Conservation (phyloP, 331 rosid species). For the Quercus tomentella region DNA sequence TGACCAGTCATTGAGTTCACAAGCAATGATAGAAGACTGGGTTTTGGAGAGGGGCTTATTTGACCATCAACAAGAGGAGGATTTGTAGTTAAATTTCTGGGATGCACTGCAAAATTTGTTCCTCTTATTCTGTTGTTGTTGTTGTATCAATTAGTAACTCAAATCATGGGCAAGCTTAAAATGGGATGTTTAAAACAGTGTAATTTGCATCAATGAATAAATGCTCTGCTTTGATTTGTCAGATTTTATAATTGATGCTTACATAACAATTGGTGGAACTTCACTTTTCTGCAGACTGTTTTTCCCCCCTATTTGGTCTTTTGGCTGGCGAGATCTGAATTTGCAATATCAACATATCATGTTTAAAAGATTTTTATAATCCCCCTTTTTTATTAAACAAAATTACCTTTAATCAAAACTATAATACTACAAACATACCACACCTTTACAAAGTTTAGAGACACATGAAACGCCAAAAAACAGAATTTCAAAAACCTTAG, state of each 20-base stretch:
- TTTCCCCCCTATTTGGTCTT: no score
- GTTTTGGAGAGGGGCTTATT: constrained; percentile 50
- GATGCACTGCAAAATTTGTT: neutral
- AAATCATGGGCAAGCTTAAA: neutral
- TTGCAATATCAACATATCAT: no score
- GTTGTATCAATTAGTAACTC: neutral
- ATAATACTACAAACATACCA: no score
- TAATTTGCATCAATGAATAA: neutral
- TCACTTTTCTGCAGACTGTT: no score
- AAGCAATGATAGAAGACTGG: constrained; percentile 81
- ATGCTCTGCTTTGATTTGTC: neutral
- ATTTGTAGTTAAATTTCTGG: neutral
- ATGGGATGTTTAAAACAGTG: neutral
- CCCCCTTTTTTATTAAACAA: no score
- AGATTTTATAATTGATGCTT: neutral
- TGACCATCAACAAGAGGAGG: neutral
- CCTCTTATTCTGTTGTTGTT: neutral
- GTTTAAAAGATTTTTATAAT: no score
- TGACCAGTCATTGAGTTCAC: constrained; percentile 53
- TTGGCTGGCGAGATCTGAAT: no score
- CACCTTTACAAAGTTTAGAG: no score
- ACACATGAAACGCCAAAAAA: no score
- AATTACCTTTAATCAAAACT: no score
- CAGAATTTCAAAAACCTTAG: no score
- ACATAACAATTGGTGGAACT: no score